These are phyloP conservation scores for Pyrenula aspistea DNA, from an alignment of 495 filamentous ascomycete genomes.

Conservation along the genomic window DNA sequence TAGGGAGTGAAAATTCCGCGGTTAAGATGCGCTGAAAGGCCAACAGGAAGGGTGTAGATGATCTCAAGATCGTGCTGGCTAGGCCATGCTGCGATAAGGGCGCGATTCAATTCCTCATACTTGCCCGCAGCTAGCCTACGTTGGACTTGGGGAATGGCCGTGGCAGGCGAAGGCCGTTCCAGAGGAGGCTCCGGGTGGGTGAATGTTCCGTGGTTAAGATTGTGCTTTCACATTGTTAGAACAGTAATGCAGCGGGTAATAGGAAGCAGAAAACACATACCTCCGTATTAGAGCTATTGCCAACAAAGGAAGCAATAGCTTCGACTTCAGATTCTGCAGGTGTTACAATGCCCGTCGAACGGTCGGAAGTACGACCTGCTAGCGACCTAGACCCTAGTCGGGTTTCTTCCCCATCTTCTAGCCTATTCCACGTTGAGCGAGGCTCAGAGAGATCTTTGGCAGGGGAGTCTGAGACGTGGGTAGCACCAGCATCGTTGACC, in stretches of 20 bases:
- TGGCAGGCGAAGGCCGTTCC: too few species aligned
- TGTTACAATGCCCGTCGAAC: too few species aligned
- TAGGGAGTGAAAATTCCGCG: slow-evolving; percentile 15
- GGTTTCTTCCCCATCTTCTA: too few species aligned
- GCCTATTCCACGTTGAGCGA: too few species aligned
- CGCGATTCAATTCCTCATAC: slow-evolving; percentile 11
- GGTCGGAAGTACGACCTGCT: too few species aligned
- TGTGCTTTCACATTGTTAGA: neutral
- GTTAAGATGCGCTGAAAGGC: slow-evolving; percentile 14
- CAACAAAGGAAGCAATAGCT: neutral
- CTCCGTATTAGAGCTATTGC: neutral
- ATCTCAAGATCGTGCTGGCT: slow-evolving; percentile 19
- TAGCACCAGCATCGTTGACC: neutral
- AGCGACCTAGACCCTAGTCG: too few species aligned
- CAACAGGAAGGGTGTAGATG: slow-evolving; percentile 17
- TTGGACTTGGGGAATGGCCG: too few species aligned
- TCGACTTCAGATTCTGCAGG: neutral
- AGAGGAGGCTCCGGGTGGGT: too few species aligned
- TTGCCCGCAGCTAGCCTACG: slow-evolving; percentile 6
- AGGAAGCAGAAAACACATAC: too few species aligned
- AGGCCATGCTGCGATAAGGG: slow-evolving; percentile 26
- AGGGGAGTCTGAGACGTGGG: neutral
- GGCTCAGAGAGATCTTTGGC: neutral
- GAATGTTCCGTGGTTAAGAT: neutral
- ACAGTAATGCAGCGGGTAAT: too few species aligned